Evolutionary conservation across 768 basidiomycete species (phyloP).

Genomic region (Chalciporus pseudorubinellus): DNA sequence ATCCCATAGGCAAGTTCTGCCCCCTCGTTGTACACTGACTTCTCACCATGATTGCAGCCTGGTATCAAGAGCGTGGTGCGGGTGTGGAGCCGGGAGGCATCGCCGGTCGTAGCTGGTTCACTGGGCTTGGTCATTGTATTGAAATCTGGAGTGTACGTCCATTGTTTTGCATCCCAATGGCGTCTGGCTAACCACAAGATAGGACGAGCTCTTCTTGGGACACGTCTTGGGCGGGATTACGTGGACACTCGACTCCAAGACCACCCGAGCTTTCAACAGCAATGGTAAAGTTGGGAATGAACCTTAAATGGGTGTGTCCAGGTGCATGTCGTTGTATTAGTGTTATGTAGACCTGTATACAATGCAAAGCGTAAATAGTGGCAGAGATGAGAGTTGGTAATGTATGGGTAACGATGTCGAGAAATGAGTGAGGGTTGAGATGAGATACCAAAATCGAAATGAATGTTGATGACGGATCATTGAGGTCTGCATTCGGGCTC

Average conservation of each 20-base stretch:
- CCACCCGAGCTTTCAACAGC: constrained; percentile 64
- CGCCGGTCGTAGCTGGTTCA: constrained; percentile 82
- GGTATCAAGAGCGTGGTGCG: constrained; percentile 77
- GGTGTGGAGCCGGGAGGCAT: constrained; percentile 49
- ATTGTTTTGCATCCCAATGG: neutral
- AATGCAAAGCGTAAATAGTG: constrained; percentile 30
- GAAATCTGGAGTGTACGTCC: constrained; percentile 69
- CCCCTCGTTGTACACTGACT: neutral
- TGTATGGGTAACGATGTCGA: constrained; percentile 15
- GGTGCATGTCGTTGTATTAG: constrained; percentile 18
- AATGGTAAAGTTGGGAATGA: constrained; percentile 58
- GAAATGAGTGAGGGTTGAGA: constrained; percentile 10
- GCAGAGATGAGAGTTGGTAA: constrained; percentile 8
- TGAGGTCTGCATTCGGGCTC: constrained; percentile 65
- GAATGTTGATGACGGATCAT: constrained; percentile 31
- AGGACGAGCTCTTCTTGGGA: constrained; percentile 66
- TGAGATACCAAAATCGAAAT: constrained; percentile 8
- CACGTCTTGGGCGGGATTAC: constrained; percentile 75
- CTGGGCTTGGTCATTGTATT: constrained; percentile 74
- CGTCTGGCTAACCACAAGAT: constrained; percentile 3
- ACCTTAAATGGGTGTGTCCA: constrained; percentile 6
- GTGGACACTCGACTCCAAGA: constrained; percentile 70
- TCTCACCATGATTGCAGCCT: constrained; percentile 48
- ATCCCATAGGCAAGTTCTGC: constrained; percentile 61
- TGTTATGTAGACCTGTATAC: constrained; percentile 24